Percentiles rank a stretch among this genome's conserved stretches.
These are phyloP conservation scores for Fusarium verticillioides DNA, from an alignment of 2,329 filamentous ascomycete genomes.

Conservation along the genomic window DNA sequence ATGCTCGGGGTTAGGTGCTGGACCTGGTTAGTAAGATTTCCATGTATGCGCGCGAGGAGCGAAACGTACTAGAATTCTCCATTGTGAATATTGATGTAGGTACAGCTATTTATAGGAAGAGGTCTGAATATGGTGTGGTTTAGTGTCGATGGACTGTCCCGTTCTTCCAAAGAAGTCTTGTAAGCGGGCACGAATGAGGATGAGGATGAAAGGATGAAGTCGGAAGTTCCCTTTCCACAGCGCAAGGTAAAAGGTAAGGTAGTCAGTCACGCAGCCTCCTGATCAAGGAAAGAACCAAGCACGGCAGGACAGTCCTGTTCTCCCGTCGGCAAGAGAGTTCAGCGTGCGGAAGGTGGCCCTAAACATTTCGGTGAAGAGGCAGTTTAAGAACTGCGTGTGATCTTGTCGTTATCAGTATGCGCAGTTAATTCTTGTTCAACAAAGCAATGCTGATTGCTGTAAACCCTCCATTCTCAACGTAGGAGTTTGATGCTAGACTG, in stretches of 20 bases:
- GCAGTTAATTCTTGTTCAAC: rapidly evolving
- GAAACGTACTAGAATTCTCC: constrained; percentile 36
- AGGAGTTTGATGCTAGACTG: not conserved
- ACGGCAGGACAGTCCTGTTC: too few relatives aligned
- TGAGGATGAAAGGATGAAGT: constrained; percentile 4
- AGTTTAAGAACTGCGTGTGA: rapidly evolving
- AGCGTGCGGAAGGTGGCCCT: not conserved
- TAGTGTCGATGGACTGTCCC: not conserved
- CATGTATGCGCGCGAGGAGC: not conserved
- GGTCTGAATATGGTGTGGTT: not conserved
- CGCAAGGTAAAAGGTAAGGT: not conserved
- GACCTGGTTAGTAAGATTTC: not conserved
- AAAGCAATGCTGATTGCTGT: not conserved
- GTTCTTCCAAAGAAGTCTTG: not conserved
- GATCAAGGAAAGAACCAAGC: not conserved
- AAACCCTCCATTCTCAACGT: not conserved
- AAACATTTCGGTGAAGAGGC: not conserved
- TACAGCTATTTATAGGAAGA: not conserved
- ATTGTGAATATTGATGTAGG: constrained; percentile 10
- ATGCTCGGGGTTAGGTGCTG: constrained; percentile 10
- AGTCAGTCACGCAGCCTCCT: not conserved
- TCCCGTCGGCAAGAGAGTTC: not conserved
- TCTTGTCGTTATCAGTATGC: not conserved
- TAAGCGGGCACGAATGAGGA: not conserved
- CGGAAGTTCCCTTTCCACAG: not conserved